Evolutionary conservation across 2,329 filamentous ascomycete genomes (phyloP), one percentile per base, ranked within the genome.

Genomic region (Arthrobotrys sinensis): DNA sequence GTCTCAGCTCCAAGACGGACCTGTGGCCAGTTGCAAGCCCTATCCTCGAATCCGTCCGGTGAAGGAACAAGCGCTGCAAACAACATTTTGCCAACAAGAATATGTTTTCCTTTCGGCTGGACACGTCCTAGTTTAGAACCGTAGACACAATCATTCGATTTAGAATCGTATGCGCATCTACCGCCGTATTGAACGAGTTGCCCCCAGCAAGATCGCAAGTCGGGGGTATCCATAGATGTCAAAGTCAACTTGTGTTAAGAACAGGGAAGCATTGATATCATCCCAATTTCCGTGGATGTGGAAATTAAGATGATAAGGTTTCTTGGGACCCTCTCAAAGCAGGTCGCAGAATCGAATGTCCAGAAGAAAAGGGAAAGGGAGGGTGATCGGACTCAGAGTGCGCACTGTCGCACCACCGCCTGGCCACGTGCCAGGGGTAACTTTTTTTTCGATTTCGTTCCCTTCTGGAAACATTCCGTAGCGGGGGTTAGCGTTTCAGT

Each of bases 41-140:
- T 36, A 24, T 21, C 36, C 46, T 46, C 53, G 55, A 46, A 70
- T 65, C 72, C 72, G 72, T 69, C 63, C 60, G 60, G 28, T 57
- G 50, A 66, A 72, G 69, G 69, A 62, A 46, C 72, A 76, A 69
- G 55, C 72, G 65, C 64, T 64, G 50, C 64, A 76, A 76, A 70
- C 72, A 70, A 28, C 24, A n/a, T 28, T 40, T 57, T 40, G 34
- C 34, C 32, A 40, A 40, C 12, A 12, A 36, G 32, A 16, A 8
- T 48, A 3, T 32, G 6, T 16, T 34, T 12, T 53, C 50, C n/a
- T 53, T 53, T 34, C 50, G 21, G 50, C 7, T 53, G 50, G 24
- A 32, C 14, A 34, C 19, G 21, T 53, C 28, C 24, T 34, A 6
- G 24, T 53, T 34, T 1, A 16, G 21, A 4, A 8, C 46, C 24